These are phyloP conservation scores for Rhodotorula sp. DNA, from an alignment of 1,284 basidiomycete genomes.

Conservation along the genomic window DNA sequence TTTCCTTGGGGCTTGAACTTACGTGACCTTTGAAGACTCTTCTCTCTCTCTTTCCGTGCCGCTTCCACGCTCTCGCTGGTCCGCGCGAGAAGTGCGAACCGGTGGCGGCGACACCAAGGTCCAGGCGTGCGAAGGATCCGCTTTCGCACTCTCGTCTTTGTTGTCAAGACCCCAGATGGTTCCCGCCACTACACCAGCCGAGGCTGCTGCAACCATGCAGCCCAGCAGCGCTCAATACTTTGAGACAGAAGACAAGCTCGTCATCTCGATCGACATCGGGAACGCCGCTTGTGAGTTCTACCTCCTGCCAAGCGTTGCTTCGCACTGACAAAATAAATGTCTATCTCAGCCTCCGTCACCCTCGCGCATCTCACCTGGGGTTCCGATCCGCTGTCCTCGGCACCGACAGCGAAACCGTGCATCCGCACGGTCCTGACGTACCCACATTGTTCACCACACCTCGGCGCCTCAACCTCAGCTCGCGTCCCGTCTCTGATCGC, in stretches of 20 bases:
- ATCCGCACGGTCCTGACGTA: conserved; percentile 22
- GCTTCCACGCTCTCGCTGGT: too few species aligned
- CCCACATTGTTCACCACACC: background rate
- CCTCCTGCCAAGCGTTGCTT: too few species aligned
- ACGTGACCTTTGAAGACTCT: too few species aligned
- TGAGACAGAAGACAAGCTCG: conserved; percentile 1
- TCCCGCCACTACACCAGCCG: background rate
- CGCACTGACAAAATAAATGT: background rate
- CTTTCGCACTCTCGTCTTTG: too few species aligned
- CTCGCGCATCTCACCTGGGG: conserved; percentile 19
- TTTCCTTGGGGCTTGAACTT: too few species aligned
- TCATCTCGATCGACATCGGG: conserved; percentile 22
- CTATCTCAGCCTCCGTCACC: conserved; percentile 13
- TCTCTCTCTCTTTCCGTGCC: too few species aligned
- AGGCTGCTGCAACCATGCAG: background rate
- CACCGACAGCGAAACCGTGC: background rate
- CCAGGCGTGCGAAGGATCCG: too few species aligned
- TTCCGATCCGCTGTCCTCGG: conserved; percentile 1
- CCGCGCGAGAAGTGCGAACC: too few species aligned
- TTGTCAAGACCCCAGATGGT: too few species aligned
- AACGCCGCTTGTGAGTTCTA: conserved; percentile 13
- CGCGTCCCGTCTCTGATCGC: conserved; percentile 14
- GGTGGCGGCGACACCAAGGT: too few species aligned
- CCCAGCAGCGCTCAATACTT: conserved; percentile 3
- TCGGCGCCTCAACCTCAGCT: background rate